Evolutionary conservation across 352 stramenopile species (phyloP).

Genomic region (Phytopythium chamaehyphon): DNA sequence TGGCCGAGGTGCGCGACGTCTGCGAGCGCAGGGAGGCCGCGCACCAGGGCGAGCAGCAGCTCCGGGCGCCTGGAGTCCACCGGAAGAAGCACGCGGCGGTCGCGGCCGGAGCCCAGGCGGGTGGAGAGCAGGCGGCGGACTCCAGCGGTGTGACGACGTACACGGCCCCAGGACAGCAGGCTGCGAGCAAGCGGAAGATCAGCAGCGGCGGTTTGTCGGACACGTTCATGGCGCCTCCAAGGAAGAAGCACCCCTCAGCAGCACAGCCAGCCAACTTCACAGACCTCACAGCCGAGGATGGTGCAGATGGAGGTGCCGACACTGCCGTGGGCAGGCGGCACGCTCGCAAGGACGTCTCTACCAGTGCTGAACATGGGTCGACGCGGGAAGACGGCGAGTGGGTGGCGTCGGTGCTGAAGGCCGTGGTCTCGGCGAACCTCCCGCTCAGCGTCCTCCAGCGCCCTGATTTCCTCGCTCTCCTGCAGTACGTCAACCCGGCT

Average conservation of each 20-base stretch:
- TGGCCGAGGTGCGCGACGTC: conserved; percentile 58
- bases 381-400: background rate
- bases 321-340: too few relatives aligned
- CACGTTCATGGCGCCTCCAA: background rate
- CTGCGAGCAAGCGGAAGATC: background rate
- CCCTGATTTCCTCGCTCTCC: conserved; percentile 36
- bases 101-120: background rate
- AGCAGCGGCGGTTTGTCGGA: background rate
- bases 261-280: too few relatives aligned
- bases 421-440: conserved; percentile 30
- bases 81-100: background rate
- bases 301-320: too few relatives aligned
- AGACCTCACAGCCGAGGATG: too few relatives aligned
- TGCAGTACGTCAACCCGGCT: conserved; percentile 21
- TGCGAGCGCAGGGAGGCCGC: conserved; percentile 37
- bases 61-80: too few relatives aligned
- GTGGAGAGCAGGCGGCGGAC: background rate
- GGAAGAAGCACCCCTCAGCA: background rate
- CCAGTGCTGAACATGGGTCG: background rate
- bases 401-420: conserved; percentile 20
- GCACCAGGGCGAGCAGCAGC: conserved; percentile 20
- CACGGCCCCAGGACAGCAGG: background rate
- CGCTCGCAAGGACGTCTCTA: too few relatives aligned
- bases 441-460: conserved; percentile 36
- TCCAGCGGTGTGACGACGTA: too few relatives aligned